A percentile compares a stretch with the other conserved stretches of the same genome.
Conservation (phyloP, 805 yeast genomes). For the Wickerhamomyces xylosicus region DNA sequence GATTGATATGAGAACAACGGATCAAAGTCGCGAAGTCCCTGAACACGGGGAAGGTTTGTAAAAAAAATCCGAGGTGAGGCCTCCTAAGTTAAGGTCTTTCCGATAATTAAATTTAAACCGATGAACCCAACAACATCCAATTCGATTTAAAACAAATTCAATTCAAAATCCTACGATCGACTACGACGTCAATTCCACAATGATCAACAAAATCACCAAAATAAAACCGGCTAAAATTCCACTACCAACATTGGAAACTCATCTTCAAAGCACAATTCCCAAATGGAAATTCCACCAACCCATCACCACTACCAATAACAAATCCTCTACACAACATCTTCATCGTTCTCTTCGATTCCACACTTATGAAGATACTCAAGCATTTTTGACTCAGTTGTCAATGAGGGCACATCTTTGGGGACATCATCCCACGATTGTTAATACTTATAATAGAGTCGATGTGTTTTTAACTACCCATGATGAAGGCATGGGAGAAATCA, state of each 20-base stretch:
- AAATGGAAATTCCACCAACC: neutral
- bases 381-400: slow-evolving; percentile 46
- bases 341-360: neutral
- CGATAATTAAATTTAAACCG: too few species aligned
- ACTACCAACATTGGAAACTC: neutral
- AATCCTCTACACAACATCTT: neutral
- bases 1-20: too few species aligned
- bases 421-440: slow-evolving; percentile 58
- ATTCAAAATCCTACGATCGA: too few species aligned
- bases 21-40: too few species aligned
- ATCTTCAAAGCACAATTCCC: neutral
- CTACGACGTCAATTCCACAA: too few species aligned
- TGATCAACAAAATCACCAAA: neutral
- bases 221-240: neutral
- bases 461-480: slow-evolving; percentile 60
- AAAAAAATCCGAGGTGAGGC: too few species aligned
- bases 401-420: slow-evolving; percentile 44
- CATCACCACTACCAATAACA: neutral
- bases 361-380: slow-evolving; percentile 4
- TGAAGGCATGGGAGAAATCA: slow-evolving; percentile 31
- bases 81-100: too few species aligned
- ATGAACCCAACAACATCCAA: too few species aligned
- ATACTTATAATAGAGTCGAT: slow-evolving; percentile 45
- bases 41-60: too few species aligned
- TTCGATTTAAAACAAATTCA: too few species aligned